Base-by-base conservation (phyloP, 805 yeast genomes). In the Sugiyamaella boreocaroliniensis region DNA sequence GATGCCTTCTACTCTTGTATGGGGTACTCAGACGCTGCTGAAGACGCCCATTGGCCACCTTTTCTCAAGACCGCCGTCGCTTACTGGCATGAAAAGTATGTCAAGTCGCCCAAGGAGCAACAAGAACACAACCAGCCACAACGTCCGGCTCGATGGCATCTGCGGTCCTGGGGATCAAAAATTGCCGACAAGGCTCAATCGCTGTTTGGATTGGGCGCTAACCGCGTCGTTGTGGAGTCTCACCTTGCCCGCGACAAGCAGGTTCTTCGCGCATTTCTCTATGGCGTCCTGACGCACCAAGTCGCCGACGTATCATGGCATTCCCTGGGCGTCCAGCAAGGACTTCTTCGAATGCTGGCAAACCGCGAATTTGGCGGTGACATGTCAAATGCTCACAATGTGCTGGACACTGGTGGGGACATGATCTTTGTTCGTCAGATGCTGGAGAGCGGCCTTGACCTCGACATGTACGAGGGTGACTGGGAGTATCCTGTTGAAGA, bases 41-140 rank as follows among this genome's bases (percentile, higher is more conserved):
- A 84, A 63, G 76, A 70, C 29, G 71, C 82, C 0, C 89, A 83
- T 61, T 83, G 89, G 89, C 87, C 88, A 0, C 82, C 83, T 1
- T 83, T 82, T 60, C 58, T 83, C 12, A 64, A 69, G 4, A 64
- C 66, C 2, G 80, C 82, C 0, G 76, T 78, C 4, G 57, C 69
- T 5, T 66, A 75, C 45, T 78, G 79, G 65, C 64, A 67, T 29
- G 66, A 69, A 26, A 63, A 63, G 49, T 68, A 70, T 37, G 54
- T 54, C 7, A 49, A 32, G n/a, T 10, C 32, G 6, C 4, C 29
- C 16, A n/a, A 19, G 7, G 15, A 10, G 6, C 16, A 19, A 4
- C 12, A 11, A 4, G 34, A 15, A 6, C 11, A 34, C 4, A 29
- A 22, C 29, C 26, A 3, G 26, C 26, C 37, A 11, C n/a, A 32